A percentile compares a stretch with the other conserved stretches of the same genome.
Conservation (phyloP, 805 yeast species). For the Pichia gijzeniarum region DNA sequence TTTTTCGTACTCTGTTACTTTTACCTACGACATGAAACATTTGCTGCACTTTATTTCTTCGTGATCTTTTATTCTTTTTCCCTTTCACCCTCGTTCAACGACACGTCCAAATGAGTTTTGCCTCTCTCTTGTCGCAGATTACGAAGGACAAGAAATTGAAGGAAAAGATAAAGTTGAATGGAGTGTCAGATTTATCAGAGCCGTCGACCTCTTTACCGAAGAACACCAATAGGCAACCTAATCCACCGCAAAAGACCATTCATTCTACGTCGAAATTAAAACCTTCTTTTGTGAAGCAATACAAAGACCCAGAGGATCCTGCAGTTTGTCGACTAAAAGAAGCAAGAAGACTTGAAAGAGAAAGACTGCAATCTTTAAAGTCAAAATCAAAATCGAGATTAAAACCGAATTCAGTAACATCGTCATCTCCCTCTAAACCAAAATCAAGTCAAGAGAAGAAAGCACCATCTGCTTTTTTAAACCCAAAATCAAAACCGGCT, state of each 20-base stretch:
- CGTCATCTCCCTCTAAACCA: not conserved
- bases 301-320: constrained; percentile 42
- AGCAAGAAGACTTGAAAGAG: constrained; percentile 51
- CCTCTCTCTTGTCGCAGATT: constrained; percentile 26
- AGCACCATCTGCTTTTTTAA: too few species aligned
- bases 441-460: not conserved
- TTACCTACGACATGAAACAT: too few species aligned
- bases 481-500: too few species aligned
- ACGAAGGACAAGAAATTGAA: constrained; percentile 19
- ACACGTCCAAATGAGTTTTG: constrained; percentile 12
- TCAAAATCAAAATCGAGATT: too few species aligned
- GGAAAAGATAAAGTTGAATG: constrained; percentile 10
- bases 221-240: not conserved
- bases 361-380: constrained; percentile 24
- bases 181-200: not conserved
- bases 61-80: not conserved
- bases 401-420: not conserved
- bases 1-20: too few species aligned
- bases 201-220: not conserved
- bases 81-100: not conserved
- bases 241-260: too few species aligned
- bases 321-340: constrained; percentile 67
- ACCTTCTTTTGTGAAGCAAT: too few species aligned
- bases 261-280: too few species aligned
- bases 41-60: too few species aligned